phyloP scores from a whole-genome alignment of 257 asterid species.

The Mentha longifolia region DNA sequence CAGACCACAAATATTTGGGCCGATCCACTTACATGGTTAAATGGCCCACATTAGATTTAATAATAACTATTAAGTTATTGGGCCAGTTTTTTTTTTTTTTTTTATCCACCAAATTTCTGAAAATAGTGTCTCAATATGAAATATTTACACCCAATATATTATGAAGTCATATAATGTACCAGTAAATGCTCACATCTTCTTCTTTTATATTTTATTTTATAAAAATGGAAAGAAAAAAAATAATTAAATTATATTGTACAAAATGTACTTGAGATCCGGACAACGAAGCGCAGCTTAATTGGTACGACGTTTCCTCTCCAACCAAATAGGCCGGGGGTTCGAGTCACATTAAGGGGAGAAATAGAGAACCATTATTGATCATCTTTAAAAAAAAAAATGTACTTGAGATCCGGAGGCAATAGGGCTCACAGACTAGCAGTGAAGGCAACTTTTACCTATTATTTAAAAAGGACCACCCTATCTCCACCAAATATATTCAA shows the following conservation, averaged over 20 bases:
- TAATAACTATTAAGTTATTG: too few relatives aligned
- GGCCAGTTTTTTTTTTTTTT: background rate
- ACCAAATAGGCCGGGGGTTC: too few relatives aligned
- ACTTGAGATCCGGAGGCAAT: conserved; percentile 6
- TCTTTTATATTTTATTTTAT: too few relatives aligned
- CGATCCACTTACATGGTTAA: background rate
- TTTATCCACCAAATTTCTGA: too few relatives aligned
- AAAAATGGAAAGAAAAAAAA: background rate
- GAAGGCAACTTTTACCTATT: conserved; percentile 13
- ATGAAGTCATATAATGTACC: background rate
- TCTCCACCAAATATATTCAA: conserved; percentile 1
- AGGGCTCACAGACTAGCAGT: conserved; percentile 4
- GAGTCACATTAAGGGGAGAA: too few relatives aligned
- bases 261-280: conserved; percentile 18
- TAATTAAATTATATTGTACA: background rate
- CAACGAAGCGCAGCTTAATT: too few relatives aligned
- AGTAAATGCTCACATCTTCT: background rate
- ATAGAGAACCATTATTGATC: too few relatives aligned
- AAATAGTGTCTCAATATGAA: background rate
- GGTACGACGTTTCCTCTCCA: too few relatives aligned
- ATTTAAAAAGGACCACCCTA: conserved; percentile 37
- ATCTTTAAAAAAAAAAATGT: too few relatives aligned
- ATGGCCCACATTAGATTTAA: background rate
- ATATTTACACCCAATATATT: background rate
- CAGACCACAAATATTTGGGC: too few relatives aligned